Evolutionary conservation across 2,329 filamentous ascomycete species (phyloP).

Genomic region (Berkeleyomyces rouxiae): DNA sequence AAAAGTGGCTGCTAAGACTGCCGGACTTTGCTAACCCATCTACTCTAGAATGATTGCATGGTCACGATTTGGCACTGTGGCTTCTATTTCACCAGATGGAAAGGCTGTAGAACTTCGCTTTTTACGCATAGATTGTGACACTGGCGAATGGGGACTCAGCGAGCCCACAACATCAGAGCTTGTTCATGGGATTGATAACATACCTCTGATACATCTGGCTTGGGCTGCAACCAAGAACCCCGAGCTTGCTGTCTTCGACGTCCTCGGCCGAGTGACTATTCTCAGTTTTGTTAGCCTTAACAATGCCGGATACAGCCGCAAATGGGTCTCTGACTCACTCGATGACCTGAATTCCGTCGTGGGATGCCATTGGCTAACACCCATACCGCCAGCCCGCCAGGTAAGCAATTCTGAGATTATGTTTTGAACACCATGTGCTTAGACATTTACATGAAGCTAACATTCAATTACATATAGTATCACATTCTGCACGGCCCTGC

Average conservation of each 20-base stretch:
- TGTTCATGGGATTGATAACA: constrained; percentile 44
- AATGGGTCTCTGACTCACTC: constrained; percentile 48
- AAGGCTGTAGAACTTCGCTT: constrained; percentile 54
- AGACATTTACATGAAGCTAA: neutral
- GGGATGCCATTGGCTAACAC: constrained; percentile 72
- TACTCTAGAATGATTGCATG: constrained; percentile 56
- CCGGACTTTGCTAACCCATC: constrained; percentile 14
- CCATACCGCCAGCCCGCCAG: constrained; percentile 31
- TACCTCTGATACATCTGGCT: constrained; percentile 59
- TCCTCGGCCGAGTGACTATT: constrained; percentile 59
- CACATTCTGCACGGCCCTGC: constrained; percentile 42
- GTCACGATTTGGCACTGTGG: constrained; percentile 77
- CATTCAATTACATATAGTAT: neutral
- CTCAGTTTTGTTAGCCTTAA: constrained; percentile 61
- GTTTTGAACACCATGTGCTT: neutral
- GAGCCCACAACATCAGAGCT: constrained; percentile 49
- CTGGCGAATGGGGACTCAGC: constrained; percentile 61
- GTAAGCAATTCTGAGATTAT: constrained; percentile 16
- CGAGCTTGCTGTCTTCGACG: constrained; percentile 72
- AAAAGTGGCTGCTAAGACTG: neutral
- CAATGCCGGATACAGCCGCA: constrained; percentile 44
- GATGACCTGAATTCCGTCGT: constrained; percentile 66
- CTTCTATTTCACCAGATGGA: constrained; percentile 59
- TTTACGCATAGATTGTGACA: constrained; percentile 48
- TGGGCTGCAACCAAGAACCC: constrained; percentile 60